Evolutionary conservation across 2,329 filamentous ascomycete species (phyloP).

Genomic region (Chrysoporthe austroafricana): DNA sequence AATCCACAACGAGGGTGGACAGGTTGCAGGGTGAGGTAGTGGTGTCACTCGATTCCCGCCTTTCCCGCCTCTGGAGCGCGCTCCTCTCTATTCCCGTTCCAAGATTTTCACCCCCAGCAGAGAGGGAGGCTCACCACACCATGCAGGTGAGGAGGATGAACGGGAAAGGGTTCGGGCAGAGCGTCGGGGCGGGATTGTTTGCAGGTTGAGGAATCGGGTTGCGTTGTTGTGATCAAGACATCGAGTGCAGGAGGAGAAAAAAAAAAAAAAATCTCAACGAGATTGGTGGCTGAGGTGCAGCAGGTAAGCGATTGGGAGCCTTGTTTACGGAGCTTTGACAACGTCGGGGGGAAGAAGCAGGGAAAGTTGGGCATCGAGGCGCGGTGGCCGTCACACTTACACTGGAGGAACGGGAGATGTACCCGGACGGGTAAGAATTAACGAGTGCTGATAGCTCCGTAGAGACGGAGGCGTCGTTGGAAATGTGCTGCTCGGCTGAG

Average conservation of each 20-base stretch:
- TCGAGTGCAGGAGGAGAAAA: slow-evolving; percentile 20
- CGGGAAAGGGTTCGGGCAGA: slow-evolving; percentile 17
- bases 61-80: slow-evolving; percentile 22
- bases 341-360: neutral
- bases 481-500: neutral
- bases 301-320: slow-evolving; percentile 6
- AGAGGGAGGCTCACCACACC: slow-evolving; percentile 26
- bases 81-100: slow-evolving; percentile 24
- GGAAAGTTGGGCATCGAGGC: neutral
- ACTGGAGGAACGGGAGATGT: slow-evolving; percentile 15
- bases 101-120: slow-evolving; percentile 17
- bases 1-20: slow-evolving; percentile 28
- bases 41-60: slow-evolving; percentile 27
- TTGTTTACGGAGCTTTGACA: slow-evolving; percentile 7
- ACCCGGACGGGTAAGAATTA: slow-evolving; percentile 5
- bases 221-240: slow-evolving; percentile 30
- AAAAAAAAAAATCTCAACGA: neutral
- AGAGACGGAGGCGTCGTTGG: slow-evolving; percentile 4
- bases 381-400: slow-evolving; percentile 25
- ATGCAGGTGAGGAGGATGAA: slow-evolving; percentile 24
- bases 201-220: slow-evolving; percentile 27
- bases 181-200: slow-evolving; percentile 17
- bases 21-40: slow-evolving; percentile 29
- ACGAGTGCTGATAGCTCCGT: slow-evolving; percentile 4
- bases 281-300: slow-evolving; percentile 7